Evolutionary conservation across 306 rosid species (phyloP), one percentile per base, ranked within the genome.

Genomic region (Lathyrus sativus): DNA sequence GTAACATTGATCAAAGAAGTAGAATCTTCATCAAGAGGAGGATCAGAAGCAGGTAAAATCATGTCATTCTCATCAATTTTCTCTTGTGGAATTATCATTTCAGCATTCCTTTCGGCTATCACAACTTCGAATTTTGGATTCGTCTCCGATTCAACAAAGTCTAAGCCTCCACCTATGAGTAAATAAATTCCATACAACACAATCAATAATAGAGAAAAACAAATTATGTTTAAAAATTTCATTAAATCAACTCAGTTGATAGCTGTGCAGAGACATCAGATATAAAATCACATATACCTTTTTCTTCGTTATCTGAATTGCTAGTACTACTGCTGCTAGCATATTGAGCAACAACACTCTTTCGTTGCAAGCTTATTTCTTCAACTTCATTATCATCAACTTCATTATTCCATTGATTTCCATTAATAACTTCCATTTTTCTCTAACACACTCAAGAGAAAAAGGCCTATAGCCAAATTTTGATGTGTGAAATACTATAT

Each of bases 371-470:
- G 12, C 62, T 60, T 5, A 13, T 51, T 38, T 59, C 83, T 37
- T 65, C 66, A 45, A 48, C 79, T 55, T 65, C 77, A 2, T 12
- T 17, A 8, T 9, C 43, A n/a, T 74, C 85, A 37, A 35, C 50
- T n/a, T 78, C 82, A 45, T 75, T 65, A 41, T 75, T 61, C 78
- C 78, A 69, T 38, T 50, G 65, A 39, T 50, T 26, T 49, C 9
- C 15, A 53, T 22, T 53, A 11, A 4, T 11, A 28, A 14, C 78
- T 8, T 67, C 78, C 78, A 78, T 78, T 60, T 24, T 60, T 18
- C 58, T 28, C 4, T 26, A 0, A 42, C 62, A 51, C 78, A 31
- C 29, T 31, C 74, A 60, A 59, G 67, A 64, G 58, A 29, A 64
- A 15, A 8, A 18, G 3, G 7, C 4, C 35, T 9, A n/a, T 13